Evolutionary conservation across 2,329 filamentous ascomycete species (phyloP).

Genomic region (Exutisphaerella laricina): DNA sequence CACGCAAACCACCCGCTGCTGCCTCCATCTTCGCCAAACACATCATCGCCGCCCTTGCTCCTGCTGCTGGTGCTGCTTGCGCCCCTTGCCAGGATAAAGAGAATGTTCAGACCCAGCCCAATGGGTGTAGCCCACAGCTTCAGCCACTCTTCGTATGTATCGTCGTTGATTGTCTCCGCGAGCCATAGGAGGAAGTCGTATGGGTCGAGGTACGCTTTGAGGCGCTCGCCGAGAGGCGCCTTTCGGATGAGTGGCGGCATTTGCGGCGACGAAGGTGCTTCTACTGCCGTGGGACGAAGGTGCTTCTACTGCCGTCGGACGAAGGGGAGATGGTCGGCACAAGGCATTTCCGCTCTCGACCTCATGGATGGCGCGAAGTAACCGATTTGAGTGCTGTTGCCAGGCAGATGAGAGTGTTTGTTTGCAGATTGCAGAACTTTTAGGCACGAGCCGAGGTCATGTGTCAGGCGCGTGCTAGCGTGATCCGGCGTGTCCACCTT

Average conservation of each 20-base stretch:
- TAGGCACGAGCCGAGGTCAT: too few species aligned
- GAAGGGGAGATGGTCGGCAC: neutral
- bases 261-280: neutral
- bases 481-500: too few species aligned
- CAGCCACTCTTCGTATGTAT: conserved; percentile 76
- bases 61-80: conserved; percentile 39
- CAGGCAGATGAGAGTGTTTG: too few species aligned
- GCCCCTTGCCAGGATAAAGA: conserved; percentile 76
- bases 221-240: conserved; percentile 71
- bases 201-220: conserved; percentile 75
- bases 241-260: conserved; percentile 80
- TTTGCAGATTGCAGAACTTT: too few species aligned
- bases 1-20: conserved; percentile 60
- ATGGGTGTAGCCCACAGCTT: conserved; percentile 69
- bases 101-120: conserved; percentile 68
- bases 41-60: conserved; percentile 56
- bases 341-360: neutral
- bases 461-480: too few species aligned
- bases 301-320: too few species aligned
- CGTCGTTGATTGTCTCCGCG: conserved; percentile 85
- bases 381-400: too few species aligned
- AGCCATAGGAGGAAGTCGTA: conserved; percentile 87
- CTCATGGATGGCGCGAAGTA: too few species aligned
- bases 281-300: neutral
- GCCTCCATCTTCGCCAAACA: conserved; percentile 58